These are phyloP conservation scores for Phaseolus coccineus DNA, from an alignment of 331 rosid genomes.

Conservation along the genomic window DNA sequence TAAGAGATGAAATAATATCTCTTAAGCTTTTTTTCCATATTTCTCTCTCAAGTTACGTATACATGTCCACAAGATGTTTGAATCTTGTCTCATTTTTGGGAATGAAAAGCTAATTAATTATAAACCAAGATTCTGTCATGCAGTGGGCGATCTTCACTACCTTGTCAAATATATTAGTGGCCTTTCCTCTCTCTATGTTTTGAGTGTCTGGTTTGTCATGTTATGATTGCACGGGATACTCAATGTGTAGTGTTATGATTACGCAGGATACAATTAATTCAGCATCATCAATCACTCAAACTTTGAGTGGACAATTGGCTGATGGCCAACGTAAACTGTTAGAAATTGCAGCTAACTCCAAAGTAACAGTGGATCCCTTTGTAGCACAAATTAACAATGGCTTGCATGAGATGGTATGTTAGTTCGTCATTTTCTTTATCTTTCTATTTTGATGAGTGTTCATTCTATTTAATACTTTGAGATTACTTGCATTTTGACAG, in stretches of 20 bases:
- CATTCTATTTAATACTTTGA: constrained; percentile 29
- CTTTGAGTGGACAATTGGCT: constrained; percentile 70
- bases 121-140: background rate
- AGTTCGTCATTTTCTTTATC: constrained; percentile 37
- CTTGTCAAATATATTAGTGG: background rate
- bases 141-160: background rate
- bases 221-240: background rate
- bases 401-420: constrained; percentile 65
- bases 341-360: constrained; percentile 62
- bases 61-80: background rate
- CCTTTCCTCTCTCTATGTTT: constrained; percentile 20
- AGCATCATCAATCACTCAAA: constrained; percentile 69
- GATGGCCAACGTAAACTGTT: constrained; percentile 68
- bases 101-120: constrained; percentile 12
- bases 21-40: too few relatives aligned
- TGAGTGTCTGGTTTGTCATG: constrained; percentile 19
- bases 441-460: constrained; percentile 20
- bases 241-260: constrained; percentile 36
- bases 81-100: constrained; percentile 5
- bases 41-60: background rate
- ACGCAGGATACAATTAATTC: constrained; percentile 74
- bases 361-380: constrained; percentile 54
- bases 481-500: constrained; percentile 45
- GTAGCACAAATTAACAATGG: constrained; percentile 62
- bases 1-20: too few relatives aligned